Conservation (phyloP, 129 eudicot species). For the Logfia minima region DNA sequence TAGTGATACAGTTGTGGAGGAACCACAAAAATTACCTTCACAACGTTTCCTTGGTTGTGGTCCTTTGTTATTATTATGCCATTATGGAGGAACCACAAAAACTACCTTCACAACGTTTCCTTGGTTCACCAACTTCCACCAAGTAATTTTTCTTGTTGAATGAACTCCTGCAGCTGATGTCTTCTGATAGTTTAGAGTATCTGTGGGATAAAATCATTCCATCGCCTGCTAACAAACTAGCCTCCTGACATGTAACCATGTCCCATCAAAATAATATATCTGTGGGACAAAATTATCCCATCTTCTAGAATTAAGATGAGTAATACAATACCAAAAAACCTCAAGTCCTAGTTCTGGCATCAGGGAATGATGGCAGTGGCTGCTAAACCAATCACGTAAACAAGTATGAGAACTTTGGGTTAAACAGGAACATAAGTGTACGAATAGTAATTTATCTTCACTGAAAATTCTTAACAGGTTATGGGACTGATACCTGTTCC, state of each 20-base stretch:
- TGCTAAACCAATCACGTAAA: neutral
- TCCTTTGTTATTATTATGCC: too few relatives aligned
- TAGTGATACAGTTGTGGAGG: neutral
- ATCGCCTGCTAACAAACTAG: slow-evolving; percentile 53
- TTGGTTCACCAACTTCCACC: slow-evolving; percentile 58
- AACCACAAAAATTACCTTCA: slow-evolving; percentile 35
- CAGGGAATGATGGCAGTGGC: neutral
- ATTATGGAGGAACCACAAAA: neutral
- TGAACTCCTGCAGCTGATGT: slow-evolving; percentile 45
- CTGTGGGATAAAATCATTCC: slow-evolving; percentile 50
- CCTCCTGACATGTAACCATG: slow-evolving; percentile 29
- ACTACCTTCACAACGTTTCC: slow-evolving; percentile 39
- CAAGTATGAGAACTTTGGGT: neutral
- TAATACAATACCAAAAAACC: neutral
- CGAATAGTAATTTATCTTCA: neutral
- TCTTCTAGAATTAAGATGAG: neutral
- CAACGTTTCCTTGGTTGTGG: slow-evolving; percentile 35
- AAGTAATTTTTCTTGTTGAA: slow-evolving; percentile 46
- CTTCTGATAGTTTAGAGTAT: slow-evolving; percentile 47
- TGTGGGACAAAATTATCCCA: neutral
- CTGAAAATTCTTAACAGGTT: neutral
- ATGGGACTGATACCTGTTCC: neutral
- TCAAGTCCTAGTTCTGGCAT: neutral
- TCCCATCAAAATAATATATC: slow-evolving; percentile 1
- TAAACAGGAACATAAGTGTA: neutral